These are phyloP conservation scores for Globisporangium polare DNA, from an alignment of 352 stramenopile genomes.

Conservation along the genomic window DNA sequence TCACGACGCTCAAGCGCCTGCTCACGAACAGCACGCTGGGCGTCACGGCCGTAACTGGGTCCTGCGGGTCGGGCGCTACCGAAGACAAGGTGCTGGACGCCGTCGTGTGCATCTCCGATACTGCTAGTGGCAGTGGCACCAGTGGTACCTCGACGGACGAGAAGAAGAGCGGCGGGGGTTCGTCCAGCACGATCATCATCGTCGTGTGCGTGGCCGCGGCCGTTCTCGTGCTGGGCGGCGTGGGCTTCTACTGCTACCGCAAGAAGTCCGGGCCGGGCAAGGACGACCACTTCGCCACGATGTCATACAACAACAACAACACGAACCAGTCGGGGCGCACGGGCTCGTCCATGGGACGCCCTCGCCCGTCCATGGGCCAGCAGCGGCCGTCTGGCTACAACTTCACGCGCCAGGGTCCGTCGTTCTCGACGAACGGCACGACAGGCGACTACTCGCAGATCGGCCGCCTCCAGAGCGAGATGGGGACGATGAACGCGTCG, in stretches of 20 bases:
- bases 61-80: constrained; percentile 28
- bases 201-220: constrained; percentile 54
- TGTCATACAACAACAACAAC: constrained; percentile 33
- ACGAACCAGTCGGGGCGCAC: constrained; percentile 23
- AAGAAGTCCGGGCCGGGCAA: constrained; percentile 21
- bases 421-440: constrained; percentile 18
- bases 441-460: constrained; percentile 25
- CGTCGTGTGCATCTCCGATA: constrained; percentile 46
- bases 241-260: constrained; percentile 48
- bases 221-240: constrained; percentile 39
- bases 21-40: constrained; percentile 36
- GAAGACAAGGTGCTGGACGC: constrained; percentile 44
- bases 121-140: constrained; percentile 6
- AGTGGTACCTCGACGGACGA: background rate
- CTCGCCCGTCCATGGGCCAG: too few species aligned
- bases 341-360: too few species aligned
- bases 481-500: constrained; percentile 1
- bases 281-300: constrained; percentile 27
- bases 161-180: background rate
- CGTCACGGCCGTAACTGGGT: constrained; percentile 21
- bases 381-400: constrained; percentile 11
- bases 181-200: constrained; percentile 38
- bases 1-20: constrained; percentile 45
- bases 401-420: constrained; percentile 10
- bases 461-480: constrained; percentile 22